Base-by-base conservation (phyloP, 495 filamentous ascomycete species). In the Aspergillus incahuasiensis region DNA sequence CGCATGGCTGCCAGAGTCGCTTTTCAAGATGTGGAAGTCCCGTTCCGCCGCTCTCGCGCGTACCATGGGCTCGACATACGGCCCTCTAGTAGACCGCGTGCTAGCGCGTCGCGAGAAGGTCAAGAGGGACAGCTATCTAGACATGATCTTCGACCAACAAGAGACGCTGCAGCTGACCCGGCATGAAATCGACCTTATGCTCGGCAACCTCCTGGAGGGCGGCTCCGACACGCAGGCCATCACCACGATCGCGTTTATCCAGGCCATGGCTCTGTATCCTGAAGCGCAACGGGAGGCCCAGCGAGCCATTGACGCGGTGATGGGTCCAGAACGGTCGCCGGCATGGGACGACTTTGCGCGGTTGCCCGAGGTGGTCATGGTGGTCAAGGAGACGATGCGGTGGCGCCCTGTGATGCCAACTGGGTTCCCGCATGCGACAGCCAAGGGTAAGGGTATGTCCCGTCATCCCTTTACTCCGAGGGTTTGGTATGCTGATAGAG, bases 201-300 rank as follows among this genome's bases (percentile, higher is more conserved):
- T 61, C n/a, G 72, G 56, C 7, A 54, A 50, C 9, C 19, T 59
- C 12, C 69, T 77, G 59, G 73, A 81, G 62, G 77, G 73, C 11
- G 79, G 79, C 1, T 67, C 68, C 3, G 77, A 80, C 54, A 80
- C 79, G 1, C 55, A 68, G 7, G 58, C 65, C 15, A 56, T 59
- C 3, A 42, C 61, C 24, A 44, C 66, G n/a, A 20, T 64, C 1
- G 40, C 19, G 6, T 35, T 59, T 15, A 22, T 22, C 6, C 52
- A 49, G n/a, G 52, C 52, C 11, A 55, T 55, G 39, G 24, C 34
- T 0, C 21, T 2, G 8, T 39, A 44, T 21, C 51, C 57, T 1
- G 28, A 55, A 7, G 38, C 47, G 0, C 57, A 52, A 48, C 21
- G 25, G 5, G 24, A 58, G 18, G 57, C 57, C 0, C 53, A 60